These are phyloP conservation scores for Zygnema cylindricum DNA, from an alignment of 139 green algal species.

Conservation along the genomic window DNA sequence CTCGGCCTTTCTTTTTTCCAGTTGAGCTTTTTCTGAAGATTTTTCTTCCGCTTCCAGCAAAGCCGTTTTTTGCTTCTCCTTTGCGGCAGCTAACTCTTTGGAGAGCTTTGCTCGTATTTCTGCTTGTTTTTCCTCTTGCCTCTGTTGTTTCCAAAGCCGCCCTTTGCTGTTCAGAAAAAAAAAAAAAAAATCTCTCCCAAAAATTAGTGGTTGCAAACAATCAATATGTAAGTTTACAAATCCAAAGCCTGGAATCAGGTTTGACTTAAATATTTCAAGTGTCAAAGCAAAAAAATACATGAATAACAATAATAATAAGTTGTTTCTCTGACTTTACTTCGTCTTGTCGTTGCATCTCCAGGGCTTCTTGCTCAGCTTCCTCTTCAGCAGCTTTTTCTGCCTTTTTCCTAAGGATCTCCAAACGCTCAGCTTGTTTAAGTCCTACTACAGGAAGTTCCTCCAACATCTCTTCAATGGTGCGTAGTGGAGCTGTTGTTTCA, in stretches of 20 bases:
- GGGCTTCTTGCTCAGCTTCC: constrained; percentile 33
- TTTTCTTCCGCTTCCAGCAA: not conserved
- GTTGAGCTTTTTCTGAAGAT: constrained; percentile 19
- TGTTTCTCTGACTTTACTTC: no score
- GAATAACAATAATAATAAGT: no score
- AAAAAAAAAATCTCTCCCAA: no score
- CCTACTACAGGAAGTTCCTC: constrained; percentile 21
- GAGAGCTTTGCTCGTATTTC: not conserved
- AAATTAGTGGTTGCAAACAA: no score
- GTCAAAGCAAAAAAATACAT: no score
- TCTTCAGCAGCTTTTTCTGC: constrained; percentile 8
- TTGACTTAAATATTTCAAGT: no score
- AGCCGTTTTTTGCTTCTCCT: constrained; percentile 12
- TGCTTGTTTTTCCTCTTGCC: not conserved
- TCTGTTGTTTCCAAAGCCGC: constrained; percentile 15
- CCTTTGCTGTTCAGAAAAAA: no score
- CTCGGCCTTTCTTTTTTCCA: constrained; percentile 16
- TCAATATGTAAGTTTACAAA: no score
- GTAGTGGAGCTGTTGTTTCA: constrained; percentile 65
- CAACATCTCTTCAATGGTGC: constrained; percentile 47
- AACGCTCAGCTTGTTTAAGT: constrained; percentile 15
- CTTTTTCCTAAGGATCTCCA: constrained; percentile 16
- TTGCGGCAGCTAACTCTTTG: constrained; percentile 5
- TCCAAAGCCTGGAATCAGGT: no score
- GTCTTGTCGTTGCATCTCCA: constrained; percentile 10